Conservation (phyloP, 768 basidiomycete genomes). For the Glaciozyma martinii region DNA sequence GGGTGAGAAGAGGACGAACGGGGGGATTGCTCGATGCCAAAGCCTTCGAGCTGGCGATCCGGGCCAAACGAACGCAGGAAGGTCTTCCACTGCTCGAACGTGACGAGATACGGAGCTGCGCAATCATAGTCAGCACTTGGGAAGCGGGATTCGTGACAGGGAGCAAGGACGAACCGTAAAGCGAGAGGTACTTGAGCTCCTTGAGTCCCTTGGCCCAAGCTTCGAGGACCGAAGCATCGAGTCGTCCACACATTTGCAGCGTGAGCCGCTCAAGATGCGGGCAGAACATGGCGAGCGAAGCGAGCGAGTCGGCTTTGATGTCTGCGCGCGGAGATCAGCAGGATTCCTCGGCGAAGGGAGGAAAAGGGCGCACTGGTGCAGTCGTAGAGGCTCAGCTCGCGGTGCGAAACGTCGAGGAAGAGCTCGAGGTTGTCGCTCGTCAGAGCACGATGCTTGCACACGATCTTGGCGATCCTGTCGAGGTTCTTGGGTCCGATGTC, state of each 20-base stretch:
- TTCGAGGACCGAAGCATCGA: constrained; percentile 48
- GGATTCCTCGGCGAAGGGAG: background rate
- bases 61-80: constrained; percentile 60
- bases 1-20: constrained; percentile 7
- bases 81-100: constrained; percentile 57
- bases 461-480: constrained; percentile 59
- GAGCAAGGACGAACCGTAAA: constrained; percentile 49
- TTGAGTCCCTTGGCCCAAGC: constrained; percentile 56
- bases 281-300: constrained; percentile 66
- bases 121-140: background rate
- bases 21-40: constrained; percentile 53
- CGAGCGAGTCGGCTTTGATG: constrained; percentile 58
- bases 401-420: constrained; percentile 69
- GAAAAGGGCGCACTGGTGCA: constrained; percentile 62
- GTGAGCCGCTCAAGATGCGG: constrained; percentile 69
- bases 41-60: constrained; percentile 49
- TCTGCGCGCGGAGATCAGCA: constrained; percentile 43
- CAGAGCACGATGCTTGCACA: constrained; percentile 42
- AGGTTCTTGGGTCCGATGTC: constrained; percentile 78
- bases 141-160: too few relatives aligned
- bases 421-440: constrained; percentile 68
- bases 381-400: constrained; percentile 68
- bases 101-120: constrained; percentile 45
- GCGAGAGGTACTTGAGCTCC: constrained; percentile 59
- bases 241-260: constrained; percentile 76